phyloP scores from a whole-genome alignment of 2,329 filamentous ascomycete species.

The Cercospora zeina region DNA sequence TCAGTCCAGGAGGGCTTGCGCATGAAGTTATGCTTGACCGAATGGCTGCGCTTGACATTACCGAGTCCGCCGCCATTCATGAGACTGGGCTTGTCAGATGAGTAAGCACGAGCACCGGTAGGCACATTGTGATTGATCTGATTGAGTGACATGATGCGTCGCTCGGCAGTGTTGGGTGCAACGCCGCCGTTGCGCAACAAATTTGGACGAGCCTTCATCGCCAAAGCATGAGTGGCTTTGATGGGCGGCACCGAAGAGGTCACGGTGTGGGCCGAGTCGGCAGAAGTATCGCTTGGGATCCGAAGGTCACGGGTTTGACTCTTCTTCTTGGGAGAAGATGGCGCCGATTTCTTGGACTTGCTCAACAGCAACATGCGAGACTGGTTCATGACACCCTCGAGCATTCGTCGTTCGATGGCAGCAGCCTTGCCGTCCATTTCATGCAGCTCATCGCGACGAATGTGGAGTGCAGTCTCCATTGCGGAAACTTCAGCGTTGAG shows the following conservation, averaged over 20 bases:
- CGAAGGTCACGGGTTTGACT: slow-evolving; percentile 45
- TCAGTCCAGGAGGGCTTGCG: slow-evolving; percentile 41
- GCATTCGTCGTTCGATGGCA: slow-evolving; percentile 82
- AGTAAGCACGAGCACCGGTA: slow-evolving; percentile 45
- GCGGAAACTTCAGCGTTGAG: slow-evolving; percentile 84
- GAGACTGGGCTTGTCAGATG: slow-evolving; percentile 33
- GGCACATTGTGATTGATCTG: slow-evolving; percentile 79
- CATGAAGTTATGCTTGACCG: slow-evolving; percentile 39
- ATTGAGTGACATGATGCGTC: slow-evolving; percentile 85
- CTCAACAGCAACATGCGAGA: slow-evolving; percentile 85
- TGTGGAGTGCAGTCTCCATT: slow-evolving; percentile 82
- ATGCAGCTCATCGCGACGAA: slow-evolving; percentile 86
- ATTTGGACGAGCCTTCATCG: slow-evolving; percentile 52
- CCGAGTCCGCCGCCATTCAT: slow-evolving; percentile 30
- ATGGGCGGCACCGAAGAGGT: slow-evolving; percentile 38
- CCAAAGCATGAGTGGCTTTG: slow-evolving; percentile 44
- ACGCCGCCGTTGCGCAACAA: slow-evolving; percentile 45
- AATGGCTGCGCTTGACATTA: slow-evolving; percentile 42
- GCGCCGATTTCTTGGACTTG: slow-evolving; percentile 54
- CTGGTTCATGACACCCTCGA: slow-evolving; percentile 95
- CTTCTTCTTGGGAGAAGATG: slow-evolving; percentile 45
- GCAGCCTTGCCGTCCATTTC: slow-evolving; percentile 90
- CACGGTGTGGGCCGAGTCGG: slow-evolving; percentile 48
- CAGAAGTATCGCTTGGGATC: slow-evolving; percentile 42
- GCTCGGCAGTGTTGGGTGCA: slow-evolving; percentile 45